Conservation (phyloP, 169 alveolate genomes). For the Plasmodium cynomolgi region DNA sequence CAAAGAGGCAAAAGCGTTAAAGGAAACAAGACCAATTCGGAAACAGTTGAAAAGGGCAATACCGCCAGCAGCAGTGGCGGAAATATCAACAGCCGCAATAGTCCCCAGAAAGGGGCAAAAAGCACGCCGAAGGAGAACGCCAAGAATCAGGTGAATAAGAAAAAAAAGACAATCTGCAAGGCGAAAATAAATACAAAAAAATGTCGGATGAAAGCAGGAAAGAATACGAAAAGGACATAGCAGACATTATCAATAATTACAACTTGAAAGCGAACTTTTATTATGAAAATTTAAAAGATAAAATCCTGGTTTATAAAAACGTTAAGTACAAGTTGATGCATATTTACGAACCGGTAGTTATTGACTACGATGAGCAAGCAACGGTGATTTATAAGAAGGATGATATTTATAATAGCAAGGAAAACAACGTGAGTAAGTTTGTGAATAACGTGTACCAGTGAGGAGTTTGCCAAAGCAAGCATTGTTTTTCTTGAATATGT, state of each 20-base stretch:
- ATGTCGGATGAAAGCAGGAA: slow-evolving; percentile 12
- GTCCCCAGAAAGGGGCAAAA: neutral
- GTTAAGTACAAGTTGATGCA: slow-evolving; percentile 23
- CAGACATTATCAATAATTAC: slow-evolving; percentile 38
- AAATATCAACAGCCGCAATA: neutral
- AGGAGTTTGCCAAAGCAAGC: neutral
- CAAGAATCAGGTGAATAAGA: neutral
- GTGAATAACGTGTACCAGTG: slow-evolving; percentile 71
- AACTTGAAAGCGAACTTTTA: slow-evolving; percentile 33
- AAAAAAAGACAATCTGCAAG: slow-evolving; percentile 24
- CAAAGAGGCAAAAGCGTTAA: neutral
- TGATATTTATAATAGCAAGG: slow-evolving; percentile 64
- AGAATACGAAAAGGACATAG: slow-evolving; percentile 56
- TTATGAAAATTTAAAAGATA: slow-evolving; percentile 52
- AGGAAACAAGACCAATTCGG: neutral
- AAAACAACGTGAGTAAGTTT: slow-evolving; percentile 60
- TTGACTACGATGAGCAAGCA: slow-evolving; percentile 74
- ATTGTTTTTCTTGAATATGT: neutral
- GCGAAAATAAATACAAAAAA: slow-evolving; percentile 14
- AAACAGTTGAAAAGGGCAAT: neutral
- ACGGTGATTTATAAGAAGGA: slow-evolving; percentile 73
- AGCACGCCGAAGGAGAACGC: neutral
- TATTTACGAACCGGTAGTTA: slow-evolving; percentile 59
- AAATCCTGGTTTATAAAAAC: slow-evolving; percentile 59
- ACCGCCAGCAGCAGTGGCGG: neutral